Evolutionary conservation across 805 yeast genomes (phyloP).

Genomic region (Maudiozyma barnettii): DNA sequence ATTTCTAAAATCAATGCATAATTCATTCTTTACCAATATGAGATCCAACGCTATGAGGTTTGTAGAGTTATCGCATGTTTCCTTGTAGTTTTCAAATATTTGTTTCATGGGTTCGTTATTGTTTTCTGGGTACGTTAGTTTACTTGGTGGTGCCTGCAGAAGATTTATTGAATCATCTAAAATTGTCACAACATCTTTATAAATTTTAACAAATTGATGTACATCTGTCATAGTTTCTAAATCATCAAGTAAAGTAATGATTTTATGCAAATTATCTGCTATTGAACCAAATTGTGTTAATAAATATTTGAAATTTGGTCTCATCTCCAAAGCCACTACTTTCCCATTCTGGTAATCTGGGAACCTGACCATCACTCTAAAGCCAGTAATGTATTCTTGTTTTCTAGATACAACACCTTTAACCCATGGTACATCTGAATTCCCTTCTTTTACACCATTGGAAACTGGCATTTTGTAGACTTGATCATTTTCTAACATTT

Average conservation of each 20-base stretch:
- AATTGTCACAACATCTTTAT: not conserved
- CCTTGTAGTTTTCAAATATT: slow-evolving; percentile 31
- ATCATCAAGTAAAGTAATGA: slow-evolving; percentile 22
- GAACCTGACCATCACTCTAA: slow-evolving; percentile 33
- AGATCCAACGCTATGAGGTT: slow-evolving; percentile 43
- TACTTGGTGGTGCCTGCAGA: slow-evolving; percentile 43
- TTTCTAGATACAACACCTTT: slow-evolving; percentile 53
- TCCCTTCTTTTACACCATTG: slow-evolving; percentile 7
- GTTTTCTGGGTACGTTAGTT: slow-evolving; percentile 48
- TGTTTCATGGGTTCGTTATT: slow-evolving; percentile 38
- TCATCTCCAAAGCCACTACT: slow-evolving; percentile 31
- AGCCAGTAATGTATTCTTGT: slow-evolving; percentile 41
- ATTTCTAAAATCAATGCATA: slow-evolving; percentile 49
- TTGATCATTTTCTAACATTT: slow-evolving; percentile 30
- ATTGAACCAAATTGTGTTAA: slow-evolving; percentile 30
- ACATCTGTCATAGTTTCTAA: slow-evolving; percentile 34
- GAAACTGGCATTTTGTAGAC: slow-evolving; percentile 47
- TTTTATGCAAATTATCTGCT: slow-evolving; percentile 16
- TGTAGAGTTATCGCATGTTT: slow-evolving; percentile 20
- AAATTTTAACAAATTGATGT: slow-evolving; percentile 16
- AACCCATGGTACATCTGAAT: slow-evolving; percentile 21
- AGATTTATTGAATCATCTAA: slow-evolving; percentile 8
- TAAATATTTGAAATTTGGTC: slow-evolving; percentile 35
- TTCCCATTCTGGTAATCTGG: slow-evolving; percentile 35
- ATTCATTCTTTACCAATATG: slow-evolving; percentile 50